Percentiles rank a stretch among this genome's conserved stretches.
Conservation (phyloP, 148 eudicot species). For the Polygonum aviculare region DNA sequence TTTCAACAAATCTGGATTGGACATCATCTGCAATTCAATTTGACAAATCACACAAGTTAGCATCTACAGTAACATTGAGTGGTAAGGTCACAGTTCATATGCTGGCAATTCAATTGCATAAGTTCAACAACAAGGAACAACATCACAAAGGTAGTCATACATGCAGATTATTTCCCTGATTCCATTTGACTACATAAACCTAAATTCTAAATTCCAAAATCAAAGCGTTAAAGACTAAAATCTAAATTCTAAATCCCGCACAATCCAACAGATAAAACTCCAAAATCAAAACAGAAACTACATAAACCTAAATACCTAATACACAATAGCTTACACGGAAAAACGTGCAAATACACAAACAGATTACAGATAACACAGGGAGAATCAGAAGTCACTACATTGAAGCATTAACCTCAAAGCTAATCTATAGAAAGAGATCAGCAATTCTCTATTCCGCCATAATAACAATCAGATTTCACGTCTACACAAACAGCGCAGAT, state of each 20-base stretch:
- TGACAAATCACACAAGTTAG: constrained; percentile 3
- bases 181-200: neutral
- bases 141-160: neutral
- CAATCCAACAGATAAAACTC: neutral
- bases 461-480: neutral
- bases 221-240: neutral
- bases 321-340: neutral
- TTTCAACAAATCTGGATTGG: constrained; percentile 84
- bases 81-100: neutral
- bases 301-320: constrained; percentile 3
- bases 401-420: neutral
- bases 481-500: neutral
- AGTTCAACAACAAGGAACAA: neutral
- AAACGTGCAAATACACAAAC: neutral
- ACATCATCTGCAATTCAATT: constrained; percentile 73
- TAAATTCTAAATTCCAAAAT: neutral
- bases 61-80: neutral
- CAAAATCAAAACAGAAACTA: neutral
- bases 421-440: neutral
- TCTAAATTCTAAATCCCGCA: neutral
- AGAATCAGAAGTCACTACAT: neutral
- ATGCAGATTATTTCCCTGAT: neutral
- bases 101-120: neutral
- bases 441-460: neutral
- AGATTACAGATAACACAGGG: neutral